A percentile compares a stretch with the other conserved stretches of the same genome.
Conservation (phyloP, 345 rosid genomes). For the Trapa incisa region DNA sequence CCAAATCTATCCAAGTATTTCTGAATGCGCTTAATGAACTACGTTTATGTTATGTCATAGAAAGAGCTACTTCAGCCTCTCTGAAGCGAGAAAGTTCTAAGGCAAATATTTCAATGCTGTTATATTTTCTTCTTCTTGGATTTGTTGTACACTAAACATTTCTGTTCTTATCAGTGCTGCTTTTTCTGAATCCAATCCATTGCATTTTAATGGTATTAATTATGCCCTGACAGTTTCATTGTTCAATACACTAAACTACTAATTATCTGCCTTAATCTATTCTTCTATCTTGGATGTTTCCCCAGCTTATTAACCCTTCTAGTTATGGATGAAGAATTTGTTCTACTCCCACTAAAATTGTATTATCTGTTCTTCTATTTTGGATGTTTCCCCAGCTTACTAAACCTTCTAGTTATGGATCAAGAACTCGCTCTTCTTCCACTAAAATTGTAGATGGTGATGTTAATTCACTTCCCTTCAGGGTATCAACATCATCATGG, state of each 20-base stretch:
- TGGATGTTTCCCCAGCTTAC: constrained; percentile 28
- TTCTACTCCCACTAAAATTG: constrained; percentile 28
- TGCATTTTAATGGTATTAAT: neutral
- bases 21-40: constrained; percentile 77
- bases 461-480: constrained; percentile 16
- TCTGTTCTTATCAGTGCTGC: neutral
- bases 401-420: constrained; percentile 45
- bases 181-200: neutral
- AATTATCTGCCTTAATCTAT: neutral
- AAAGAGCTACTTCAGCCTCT: constrained; percentile 35
- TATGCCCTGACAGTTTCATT: neutral
- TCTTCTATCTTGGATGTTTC: constrained; percentile 10
- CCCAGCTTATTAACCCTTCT: constrained; percentile 46
- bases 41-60: constrained; percentile 54
- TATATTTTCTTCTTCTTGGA: neutral
- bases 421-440: constrained; percentile 44
- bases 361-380: constrained; percentile 1
- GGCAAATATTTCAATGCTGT: constrained; percentile 18
- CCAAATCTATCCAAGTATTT: constrained; percentile 80
- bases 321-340: constrained; percentile 48
- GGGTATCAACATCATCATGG: constrained; percentile 44
- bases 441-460: constrained; percentile 28
- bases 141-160: neutral
- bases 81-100: constrained; percentile 49
- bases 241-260: neutral